Evolutionary conservation across 257 asterid genomes (phyloP).

Genomic region (Salvia rosmarinus): DNA sequence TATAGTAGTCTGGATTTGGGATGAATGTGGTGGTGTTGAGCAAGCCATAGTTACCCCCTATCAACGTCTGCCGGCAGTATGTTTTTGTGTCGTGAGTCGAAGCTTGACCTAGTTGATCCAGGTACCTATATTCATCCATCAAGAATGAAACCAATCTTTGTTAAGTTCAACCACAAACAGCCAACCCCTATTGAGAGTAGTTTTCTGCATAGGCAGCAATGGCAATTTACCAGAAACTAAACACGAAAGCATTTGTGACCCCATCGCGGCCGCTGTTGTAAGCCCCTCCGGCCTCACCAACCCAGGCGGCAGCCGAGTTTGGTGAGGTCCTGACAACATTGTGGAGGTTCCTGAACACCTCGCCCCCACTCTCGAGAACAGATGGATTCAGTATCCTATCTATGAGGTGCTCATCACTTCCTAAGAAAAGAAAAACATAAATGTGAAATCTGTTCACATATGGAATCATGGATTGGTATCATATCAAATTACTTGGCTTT

Average conservation of each 20-base stretch:
- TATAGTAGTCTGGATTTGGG: constrained; percentile 91
- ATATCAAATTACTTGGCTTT: not conserved
- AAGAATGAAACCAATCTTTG: not conserved
- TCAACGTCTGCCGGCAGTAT: constrained; percentile 76
- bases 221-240: constrained; percentile 70
- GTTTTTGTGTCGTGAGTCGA: constrained; percentile 66
- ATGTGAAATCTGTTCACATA: not conserved
- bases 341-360: constrained; percentile 47
- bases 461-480: not conserved
- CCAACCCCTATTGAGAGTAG: not conserved
- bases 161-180: not conserved
- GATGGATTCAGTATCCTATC: constrained; percentile 67
- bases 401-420: constrained; percentile 61
- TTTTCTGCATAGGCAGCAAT: not conserved
- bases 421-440: constrained; percentile 36
- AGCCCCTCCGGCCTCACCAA: constrained; percentile 86
- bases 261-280: constrained; percentile 71
- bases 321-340: constrained; percentile 44
- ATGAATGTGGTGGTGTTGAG: constrained; percentile 67
- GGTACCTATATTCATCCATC: constrained; percentile 58
- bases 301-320: constrained; percentile 65
- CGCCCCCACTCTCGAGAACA: constrained; percentile 57
- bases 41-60: constrained; percentile 90
- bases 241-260: constrained; percentile 73
- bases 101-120: constrained; percentile 81